Percentiles rank a stretch among this genome's conserved stretches.
Evolutionary conservation across 139 green algal genomes (phyloP).

Genomic region (Chlorella sp.): DNA sequence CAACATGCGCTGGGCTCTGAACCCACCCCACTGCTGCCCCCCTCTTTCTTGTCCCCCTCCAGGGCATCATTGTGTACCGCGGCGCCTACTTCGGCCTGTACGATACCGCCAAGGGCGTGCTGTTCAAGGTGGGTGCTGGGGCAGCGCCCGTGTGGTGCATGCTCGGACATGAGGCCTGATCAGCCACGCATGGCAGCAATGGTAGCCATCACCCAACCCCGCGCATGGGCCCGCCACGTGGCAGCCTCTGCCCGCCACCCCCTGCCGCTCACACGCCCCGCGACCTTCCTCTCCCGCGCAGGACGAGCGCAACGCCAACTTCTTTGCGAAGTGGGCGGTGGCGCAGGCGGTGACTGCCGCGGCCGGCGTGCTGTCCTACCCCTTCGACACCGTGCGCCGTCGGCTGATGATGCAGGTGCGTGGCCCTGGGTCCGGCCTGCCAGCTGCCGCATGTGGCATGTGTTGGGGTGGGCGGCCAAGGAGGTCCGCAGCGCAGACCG

Average conservation of each 20-base stretch:
- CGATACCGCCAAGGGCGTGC: constrained; percentile 94
- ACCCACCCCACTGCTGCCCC: background rate
- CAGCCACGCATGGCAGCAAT: too few species aligned
- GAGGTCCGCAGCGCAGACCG: too few species aligned
- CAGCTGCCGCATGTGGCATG: background rate
- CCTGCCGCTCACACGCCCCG: background rate
- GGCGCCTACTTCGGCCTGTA: constrained; percentile 99
- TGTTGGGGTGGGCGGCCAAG: background rate
- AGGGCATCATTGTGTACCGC: constrained; percentile 99
- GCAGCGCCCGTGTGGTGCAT: too few species aligned
- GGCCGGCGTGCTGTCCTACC: constrained; percentile 93
- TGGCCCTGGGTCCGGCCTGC: background rate
- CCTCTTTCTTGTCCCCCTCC: background rate
- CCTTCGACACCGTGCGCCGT: constrained; percentile 98
- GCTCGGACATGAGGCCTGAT: too few species aligned
- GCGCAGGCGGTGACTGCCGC: constrained; percentile 85
- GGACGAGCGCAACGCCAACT: constrained; percentile 43
- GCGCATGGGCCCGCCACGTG: too few species aligned
- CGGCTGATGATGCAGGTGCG: constrained; percentile 97
- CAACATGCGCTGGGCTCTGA: background rate
- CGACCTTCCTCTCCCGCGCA: background rate
- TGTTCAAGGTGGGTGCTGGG: constrained; percentile 68
- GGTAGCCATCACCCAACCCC: too few species aligned
- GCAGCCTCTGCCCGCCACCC: too few species aligned
- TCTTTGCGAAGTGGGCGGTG: constrained; percentile 86